A percentile compares a stretch with the other conserved stretches of the same genome.
phyloP scores from a whole-genome alignment of 129 eudicot species.

The Escallonia rubra region DNA sequence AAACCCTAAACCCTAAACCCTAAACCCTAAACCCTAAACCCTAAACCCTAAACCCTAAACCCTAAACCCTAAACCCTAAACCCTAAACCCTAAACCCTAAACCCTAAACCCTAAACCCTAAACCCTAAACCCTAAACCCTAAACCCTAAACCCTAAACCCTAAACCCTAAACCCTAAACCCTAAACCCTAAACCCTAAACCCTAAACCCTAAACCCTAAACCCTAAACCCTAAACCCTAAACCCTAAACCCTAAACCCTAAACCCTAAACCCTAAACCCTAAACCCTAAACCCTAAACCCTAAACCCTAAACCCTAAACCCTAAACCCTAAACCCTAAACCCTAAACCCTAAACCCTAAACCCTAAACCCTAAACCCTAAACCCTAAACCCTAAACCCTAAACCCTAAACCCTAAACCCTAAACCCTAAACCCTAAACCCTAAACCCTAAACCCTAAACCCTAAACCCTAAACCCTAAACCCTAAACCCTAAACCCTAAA shows the following conservation, averaged over 20 bases:
- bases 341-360: slow-evolving; percentile 14
- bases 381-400: slow-evolving; percentile 20
- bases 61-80: slow-evolving; percentile 19
- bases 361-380: slow-evolving; percentile 26
- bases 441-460: too few species aligned
- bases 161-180: slow-evolving; percentile 13
- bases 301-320: slow-evolving; percentile 9
- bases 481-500: slow-evolving; percentile 8
- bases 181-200: slow-evolving; percentile 12
- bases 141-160: slow-evolving; percentile 12
- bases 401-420: slow-evolving; percentile 10
- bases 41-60: slow-evolving; percentile 3
- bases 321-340: slow-evolving; percentile 8
- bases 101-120: slow-evolving; percentile 5
- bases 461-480: background rate
- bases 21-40: slow-evolving; percentile 10
- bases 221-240: slow-evolving; percentile 16
- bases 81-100: slow-evolving; percentile 7
- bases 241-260: slow-evolving; percentile 23
- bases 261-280: slow-evolving; percentile 19
- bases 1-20: slow-evolving; percentile 11
- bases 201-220: slow-evolving; percentile 14
- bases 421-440: slow-evolving; percentile 11
- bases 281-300: slow-evolving; percentile 9
- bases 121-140: slow-evolving; percentile 10